Conservation (phyloP, 306 rosid species). For the Quercus alba region DNA sequence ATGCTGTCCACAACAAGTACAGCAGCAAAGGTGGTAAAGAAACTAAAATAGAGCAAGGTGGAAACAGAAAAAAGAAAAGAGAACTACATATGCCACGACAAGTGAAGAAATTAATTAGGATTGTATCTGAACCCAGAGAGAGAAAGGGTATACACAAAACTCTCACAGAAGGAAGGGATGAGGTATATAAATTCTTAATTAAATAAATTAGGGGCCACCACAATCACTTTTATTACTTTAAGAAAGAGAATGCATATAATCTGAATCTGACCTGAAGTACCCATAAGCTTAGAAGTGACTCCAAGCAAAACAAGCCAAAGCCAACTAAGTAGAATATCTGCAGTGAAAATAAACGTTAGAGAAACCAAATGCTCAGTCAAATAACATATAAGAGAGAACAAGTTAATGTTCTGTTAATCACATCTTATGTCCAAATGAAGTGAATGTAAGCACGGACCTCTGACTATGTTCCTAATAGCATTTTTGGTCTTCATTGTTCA, state of each 20-base stretch:
- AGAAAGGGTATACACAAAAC: not conserved
- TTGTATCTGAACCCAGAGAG: not conserved
- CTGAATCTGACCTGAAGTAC: conserved; percentile 3
- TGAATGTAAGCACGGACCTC: not conserved
- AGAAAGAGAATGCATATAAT: not conserved
- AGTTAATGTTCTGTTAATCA: not conserved
- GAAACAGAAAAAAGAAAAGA: not conserved
- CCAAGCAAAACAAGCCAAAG: conserved; percentile 94
- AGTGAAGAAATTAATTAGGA: not conserved
- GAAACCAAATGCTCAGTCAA: conserved; percentile 10
- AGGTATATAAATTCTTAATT: not conserved
- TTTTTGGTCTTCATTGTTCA: not conserved
- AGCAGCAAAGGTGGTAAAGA: not conserved
- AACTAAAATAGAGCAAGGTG: not conserved
- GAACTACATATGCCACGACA: not conserved
- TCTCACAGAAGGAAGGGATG: no score
- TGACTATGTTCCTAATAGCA: not conserved
- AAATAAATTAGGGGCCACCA: not conserved
- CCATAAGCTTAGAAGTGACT: conserved; percentile 60
- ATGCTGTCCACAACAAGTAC: not conserved
- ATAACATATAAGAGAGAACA: not conserved
- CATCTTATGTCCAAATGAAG: conserved; percentile 3
- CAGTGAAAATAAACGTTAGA: conserved; percentile 12
- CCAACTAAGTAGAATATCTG: conserved; percentile 94
- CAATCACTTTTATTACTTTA: not conserved